A percentile compares a stretch with the other conserved stretches of the same genome.
These are phyloP conservation scores for Cucumis sativus DNA, from an alignment of 306 rosid genomes.

Conservation along the genomic window Cucumber_9930_V3 NC_026661.2:10954501-10955000, in stretches of 20 bases:
- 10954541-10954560: background rate
- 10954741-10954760: slow-evolving; percentile 10
- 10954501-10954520: background rate
- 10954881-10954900: background rate
- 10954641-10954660: background rate
- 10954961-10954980: slow-evolving; percentile 55
- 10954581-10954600: background rate
- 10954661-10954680: background rate
- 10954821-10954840: background rate
- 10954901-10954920: background rate
- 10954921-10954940: background rate
- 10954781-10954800: background rate
- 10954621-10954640: background rate
- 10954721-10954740: background rate
- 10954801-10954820: background rate
- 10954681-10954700: background rate
- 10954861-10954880: background rate
- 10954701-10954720: background rate
- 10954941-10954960: background rate
- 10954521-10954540: background rate
- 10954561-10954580: background rate
- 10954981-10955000: slow-evolving; percentile 76
- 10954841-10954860: background rate
- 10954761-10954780: background rate
- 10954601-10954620: background rate